Evolutionary conservation across 495 filamentous ascomycete species (phyloP), one percentile per base, ranked within the genome.

Genomic region (Penicillium flavigenum): DNA sequence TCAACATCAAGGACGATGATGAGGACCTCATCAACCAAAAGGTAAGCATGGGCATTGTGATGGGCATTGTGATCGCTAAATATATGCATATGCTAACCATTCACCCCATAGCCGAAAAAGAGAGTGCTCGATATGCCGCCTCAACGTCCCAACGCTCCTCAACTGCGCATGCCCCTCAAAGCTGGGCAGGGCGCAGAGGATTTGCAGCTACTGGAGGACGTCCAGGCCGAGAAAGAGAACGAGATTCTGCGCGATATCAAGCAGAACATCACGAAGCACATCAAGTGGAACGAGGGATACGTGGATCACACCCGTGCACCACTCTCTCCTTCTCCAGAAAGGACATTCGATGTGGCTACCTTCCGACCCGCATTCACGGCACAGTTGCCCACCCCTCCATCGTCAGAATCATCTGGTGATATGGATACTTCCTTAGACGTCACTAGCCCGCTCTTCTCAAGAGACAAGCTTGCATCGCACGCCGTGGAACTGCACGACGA

Each of bases 1-100:
- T 96, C 49, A 86, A 87, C 61, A 89, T 96, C 76, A 96, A 92
- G 79, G 86, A 85, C 53, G 90, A 93, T 57, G 94, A 98, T 70
- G 95, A 98, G 62, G 93, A 97, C 64, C 83, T 98, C 62, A 86
- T 95, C 77, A 93, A 93, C 72, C 88, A 92, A 66, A 94, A 94
- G 84, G 91, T 92, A 76, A 73, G 83, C 59, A 39, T 58, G 2
- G 29, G 36, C 20, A 32, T 12, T 47, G 50, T 29, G 19, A 39
- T 58, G 2, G 29, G 36, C 20, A 32, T 12, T 47, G 50, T 29
- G 19, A 12, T 39, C 17, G 7, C 11, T 22, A 36, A 43, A 49
- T 41, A 50, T 60, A 34, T 51, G 51, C 47, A 36, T 36, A 55
- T 62, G 73, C 72, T 76, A 54, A 81, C 82, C 78, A 56, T 32